These are phyloP conservation scores for Amanita muscaria DNA, from an alignment of 768 basidiomycete species.

Conservation along the genomic window DNA sequence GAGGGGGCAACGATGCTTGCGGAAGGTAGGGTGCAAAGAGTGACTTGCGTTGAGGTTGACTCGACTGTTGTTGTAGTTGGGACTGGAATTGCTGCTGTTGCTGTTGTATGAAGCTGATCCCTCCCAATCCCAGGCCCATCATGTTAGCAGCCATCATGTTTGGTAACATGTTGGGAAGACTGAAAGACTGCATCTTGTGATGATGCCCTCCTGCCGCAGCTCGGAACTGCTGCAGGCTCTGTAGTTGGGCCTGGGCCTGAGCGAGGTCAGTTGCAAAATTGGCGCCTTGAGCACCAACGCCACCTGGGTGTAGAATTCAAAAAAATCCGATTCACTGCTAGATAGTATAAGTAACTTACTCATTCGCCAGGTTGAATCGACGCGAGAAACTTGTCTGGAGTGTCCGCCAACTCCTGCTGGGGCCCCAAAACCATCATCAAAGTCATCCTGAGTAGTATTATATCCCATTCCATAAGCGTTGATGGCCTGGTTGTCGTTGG, in stretches of 20 bases:
- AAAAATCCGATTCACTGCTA: not conserved
- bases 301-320: conserved; percentile 37
- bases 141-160: conserved; percentile 97
- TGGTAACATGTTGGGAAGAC: conserved; percentile 96
- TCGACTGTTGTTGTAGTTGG: conserved; percentile 88
- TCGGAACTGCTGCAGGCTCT: conserved; percentile 94
- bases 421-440: conserved; percentile 75
- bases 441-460: conserved; percentile 48
- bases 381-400: conserved; percentile 66
- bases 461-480: conserved; percentile 41
- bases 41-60: conserved; percentile 92
- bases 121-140: conserved; percentile 82
- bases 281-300: conserved; percentile 60
- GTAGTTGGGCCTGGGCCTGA: conserved; percentile 93
- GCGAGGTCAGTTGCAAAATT: conserved; percentile 80
- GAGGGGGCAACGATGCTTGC: conserved; percentile 92
- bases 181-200: conserved; percentile 95
- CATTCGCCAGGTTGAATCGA: conserved; percentile 83
- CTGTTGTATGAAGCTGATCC: conserved; percentile 82
- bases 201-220: conserved; percentile 92
- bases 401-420: conserved; percentile 54
- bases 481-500: conserved; percentile 40
- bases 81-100: conserved; percentile 94
- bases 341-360: conserved; percentile 42
- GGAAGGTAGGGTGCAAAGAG: conserved; percentile 98